Conservation (phyloP, 1,284 basidiomycete genomes). For the Cryptococcus sp. region DNA sequence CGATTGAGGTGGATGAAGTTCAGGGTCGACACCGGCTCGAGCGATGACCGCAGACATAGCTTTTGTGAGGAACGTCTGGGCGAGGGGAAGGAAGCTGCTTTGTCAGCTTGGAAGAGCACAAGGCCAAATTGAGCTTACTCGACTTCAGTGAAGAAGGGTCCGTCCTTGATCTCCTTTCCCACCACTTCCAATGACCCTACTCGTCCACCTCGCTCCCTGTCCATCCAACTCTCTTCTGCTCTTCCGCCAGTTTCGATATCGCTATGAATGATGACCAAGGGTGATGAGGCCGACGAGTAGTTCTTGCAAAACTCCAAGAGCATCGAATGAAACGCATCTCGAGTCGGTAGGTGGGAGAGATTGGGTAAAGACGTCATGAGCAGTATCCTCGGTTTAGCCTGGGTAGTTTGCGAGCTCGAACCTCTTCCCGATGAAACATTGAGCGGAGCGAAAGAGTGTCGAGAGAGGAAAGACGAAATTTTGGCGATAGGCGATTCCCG, state of each 20-base stretch:
- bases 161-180: conserved; percentile 60
- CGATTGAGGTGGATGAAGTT: conserved; percentile 55
- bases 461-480: conserved; percentile 69
- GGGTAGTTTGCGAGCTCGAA: conserved; percentile 18
- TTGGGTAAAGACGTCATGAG: conserved; percentile 92
- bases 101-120: background rate
- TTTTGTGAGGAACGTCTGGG: conserved; percentile 73
- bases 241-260: conserved; percentile 72
- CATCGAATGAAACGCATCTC: conserved; percentile 67
- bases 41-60: conserved; percentile 65
- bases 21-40: conserved; percentile 47
- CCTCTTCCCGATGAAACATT: conserved; percentile 45
- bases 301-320: conserved; percentile 56
- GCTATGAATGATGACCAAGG: conserved; percentile 77
- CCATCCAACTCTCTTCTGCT: conserved; percentile 50
- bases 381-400: conserved; percentile 51
- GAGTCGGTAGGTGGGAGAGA: conserved; percentile 67
- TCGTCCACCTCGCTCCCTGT: conserved; percentile 50
- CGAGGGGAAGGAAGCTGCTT: conserved; percentile 83
- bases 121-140: conserved; percentile 50
- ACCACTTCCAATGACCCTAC: conserved; percentile 48
- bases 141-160: conserved; percentile 63
- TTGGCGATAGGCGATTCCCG: conserved; percentile 64
- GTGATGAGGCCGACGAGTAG: conserved; percentile 50
- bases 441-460: conserved; percentile 60